These are phyloP conservation scores for Suhomyces panamericanus DNA, from an alignment of 1,139 yeast species.

Conservation along the genomic window DNA sequence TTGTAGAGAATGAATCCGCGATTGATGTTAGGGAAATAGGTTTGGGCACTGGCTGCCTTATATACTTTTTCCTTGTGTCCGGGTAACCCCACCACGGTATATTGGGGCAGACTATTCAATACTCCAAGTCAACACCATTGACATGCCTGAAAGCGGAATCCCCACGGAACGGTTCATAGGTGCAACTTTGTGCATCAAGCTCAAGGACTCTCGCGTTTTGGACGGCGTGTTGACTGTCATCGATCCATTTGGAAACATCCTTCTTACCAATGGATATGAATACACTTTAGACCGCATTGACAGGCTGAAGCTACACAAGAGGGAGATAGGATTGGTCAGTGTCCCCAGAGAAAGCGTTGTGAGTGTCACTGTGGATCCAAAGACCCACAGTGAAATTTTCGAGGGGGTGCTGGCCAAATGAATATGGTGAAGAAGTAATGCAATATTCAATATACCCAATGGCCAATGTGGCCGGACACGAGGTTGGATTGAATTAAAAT, in stretches of 20 bases:
- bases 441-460: too few relatives aligned
- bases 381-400: slow-evolving; percentile 16
- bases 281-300: slow-evolving; percentile 31
- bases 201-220: slow-evolving; percentile 35
- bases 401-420: background rate
- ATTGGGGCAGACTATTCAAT: background rate
- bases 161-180: slow-evolving; percentile 37
- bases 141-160: slow-evolving; percentile 4
- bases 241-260: slow-evolving; percentile 49
- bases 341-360: slow-evolving; percentile 38
- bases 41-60: background rate
- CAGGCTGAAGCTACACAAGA: slow-evolving; percentile 22
- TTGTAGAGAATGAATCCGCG: slow-evolving; percentile 45
- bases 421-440: background rate
- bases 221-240: slow-evolving; percentile 45
- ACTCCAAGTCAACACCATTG: background rate
- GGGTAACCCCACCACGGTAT: slow-evolving; percentile 6
- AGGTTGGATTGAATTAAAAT: too few relatives aligned
- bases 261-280: slow-evolving; percentile 39
- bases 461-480: too few relatives aligned
- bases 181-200: slow-evolving; percentile 27
- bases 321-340: slow-evolving; percentile 50
- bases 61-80: slow-evolving; percentile 3
- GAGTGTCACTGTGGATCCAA: slow-evolving; percentile 27
- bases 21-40: slow-evolving; percentile 39